Evolutionary conservation across 2,329 filamentous ascomycete genomes (phyloP).

Genomic region (Botrytis hyacinthi): DNA sequence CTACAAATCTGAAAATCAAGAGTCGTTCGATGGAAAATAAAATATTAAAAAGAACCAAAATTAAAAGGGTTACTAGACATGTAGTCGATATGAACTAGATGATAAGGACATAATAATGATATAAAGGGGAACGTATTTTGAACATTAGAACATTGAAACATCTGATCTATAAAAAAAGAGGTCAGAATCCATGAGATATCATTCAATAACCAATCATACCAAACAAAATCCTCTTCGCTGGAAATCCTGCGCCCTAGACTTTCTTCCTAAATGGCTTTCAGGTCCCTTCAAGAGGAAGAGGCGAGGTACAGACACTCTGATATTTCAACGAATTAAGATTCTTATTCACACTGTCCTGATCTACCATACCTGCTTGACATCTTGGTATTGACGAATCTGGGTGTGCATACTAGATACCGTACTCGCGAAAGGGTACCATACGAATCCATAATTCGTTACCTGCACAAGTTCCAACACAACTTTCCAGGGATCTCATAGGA

Average conservation of each 20-base stretch:
- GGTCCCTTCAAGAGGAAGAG: background rate
- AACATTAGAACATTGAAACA: background rate
- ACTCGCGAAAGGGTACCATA: background rate
- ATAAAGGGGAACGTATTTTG: background rate
- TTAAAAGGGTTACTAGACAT: no score
- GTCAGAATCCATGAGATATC: background rate
- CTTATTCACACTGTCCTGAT: background rate
- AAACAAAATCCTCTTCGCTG: background rate
- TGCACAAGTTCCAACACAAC: background rate
- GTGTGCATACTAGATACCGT: background rate
- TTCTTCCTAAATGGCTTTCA: background rate
- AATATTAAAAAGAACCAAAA: no score
- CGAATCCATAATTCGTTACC: background rate
- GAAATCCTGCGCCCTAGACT: slow-evolving; percentile 6
- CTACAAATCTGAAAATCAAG: background rate
- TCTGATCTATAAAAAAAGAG: background rate
- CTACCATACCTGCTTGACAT: background rate
- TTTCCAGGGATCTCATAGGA: background rate
- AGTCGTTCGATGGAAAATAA: background rate
- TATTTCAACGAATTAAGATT: background rate
- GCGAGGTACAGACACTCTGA: background rate
- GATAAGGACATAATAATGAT: background rate
- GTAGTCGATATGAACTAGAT: background rate
- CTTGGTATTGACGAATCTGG: background rate
- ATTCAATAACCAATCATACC: background rate